These are phyloP conservation scores for Dacryopinax primogenitus DNA, from an alignment of 768 basidiomycete genomes.

Conservation along the genomic window DNA sequence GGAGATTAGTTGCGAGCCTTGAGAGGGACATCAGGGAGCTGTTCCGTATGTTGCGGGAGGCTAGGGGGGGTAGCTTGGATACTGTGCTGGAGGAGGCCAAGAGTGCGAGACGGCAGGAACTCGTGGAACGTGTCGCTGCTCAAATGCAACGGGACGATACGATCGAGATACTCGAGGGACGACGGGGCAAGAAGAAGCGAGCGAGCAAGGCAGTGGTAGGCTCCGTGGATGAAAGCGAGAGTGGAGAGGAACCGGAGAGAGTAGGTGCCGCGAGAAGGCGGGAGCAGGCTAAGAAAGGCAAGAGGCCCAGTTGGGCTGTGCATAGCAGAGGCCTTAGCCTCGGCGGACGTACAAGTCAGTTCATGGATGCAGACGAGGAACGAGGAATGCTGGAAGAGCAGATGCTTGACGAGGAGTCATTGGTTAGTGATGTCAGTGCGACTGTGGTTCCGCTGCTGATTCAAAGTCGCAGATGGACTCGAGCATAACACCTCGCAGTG, in stretches of 20 bases:
- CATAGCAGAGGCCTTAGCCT: conserved; percentile 18
- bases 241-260: conserved; percentile 20
- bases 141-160: conserved; percentile 75
- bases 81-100: conserved; percentile 65
- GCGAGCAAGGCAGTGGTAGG: conserved; percentile 25
- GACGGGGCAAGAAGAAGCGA: conserved; percentile 17
- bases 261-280: conserved; percentile 22
- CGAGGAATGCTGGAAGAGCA: conserved; percentile 8
- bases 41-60: conserved; percentile 84
- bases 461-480: conserved; percentile 1
- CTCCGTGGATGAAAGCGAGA: conserved; percentile 22
- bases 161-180: conserved; percentile 71
- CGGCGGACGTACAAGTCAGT: conserved; percentile 23
- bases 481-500: conserved; percentile 4
- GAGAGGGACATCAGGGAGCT: conserved; percentile 88
- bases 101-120: conserved; percentile 26
- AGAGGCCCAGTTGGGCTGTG: conserved; percentile 19
- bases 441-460: background rate
- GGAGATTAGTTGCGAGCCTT: conserved; percentile 64
- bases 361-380: conserved; percentile 29
- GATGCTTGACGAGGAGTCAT: background rate
- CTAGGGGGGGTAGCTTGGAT: conserved; percentile 56
- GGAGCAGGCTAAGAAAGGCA: conserved; percentile 29
- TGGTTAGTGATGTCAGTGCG: background rate
- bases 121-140: conserved; percentile 68